Evolutionary conservation across 192 early-diverging fungal species (phyloP), one percentile per base, ranked within the genome.

Genomic region (Umbelopsis vinacea): DNA sequence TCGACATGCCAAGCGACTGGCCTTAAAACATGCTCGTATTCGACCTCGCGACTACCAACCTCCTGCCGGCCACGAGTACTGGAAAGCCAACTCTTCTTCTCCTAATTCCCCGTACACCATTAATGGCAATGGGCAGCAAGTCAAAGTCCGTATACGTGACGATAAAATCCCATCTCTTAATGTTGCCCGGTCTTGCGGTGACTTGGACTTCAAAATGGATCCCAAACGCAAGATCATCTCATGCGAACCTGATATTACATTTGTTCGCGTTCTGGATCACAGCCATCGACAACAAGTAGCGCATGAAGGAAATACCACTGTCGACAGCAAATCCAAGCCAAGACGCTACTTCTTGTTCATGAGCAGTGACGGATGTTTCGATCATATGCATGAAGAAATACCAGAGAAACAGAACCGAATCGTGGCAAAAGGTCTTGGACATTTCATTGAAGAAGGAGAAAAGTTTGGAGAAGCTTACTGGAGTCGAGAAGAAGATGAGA

Each of bases 301-400:
- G 19, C 46, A 57, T 21, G 21, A 38, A 24, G 37, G 35, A 35
- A 67, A 33, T 52, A 11, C 29, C 5, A 69, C 5, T 8, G 52
- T 68, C 17, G 46, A 52, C 21, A 23, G 50, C 19, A 40, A 46
- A 26, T 3, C 23, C 0, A 60, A 37, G 21, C 57, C 71, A 43
- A 74, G 77, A 46, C 74, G 84, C 48, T 74, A 82, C 22, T 88
- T 86, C 52, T 71, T 88, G 29, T 79, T 88, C 35, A 86, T 88
- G 83, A 86, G 85, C 24, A 85, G 80, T 6, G 87, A 88, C 22
- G 87, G 87, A 38, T 76, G 85, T 11, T 88, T 86, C 79, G 87
- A 88, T 72, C 84, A 88, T 73, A 78, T 88, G 26, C 76, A 86
- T 40, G 82, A 78, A 29, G 79, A 82, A 12, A 76, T 78, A 19